Base-by-base conservation (phyloP, 2,329 filamentous ascomycete species). In the Colletotrichum acutatum region DNA sequence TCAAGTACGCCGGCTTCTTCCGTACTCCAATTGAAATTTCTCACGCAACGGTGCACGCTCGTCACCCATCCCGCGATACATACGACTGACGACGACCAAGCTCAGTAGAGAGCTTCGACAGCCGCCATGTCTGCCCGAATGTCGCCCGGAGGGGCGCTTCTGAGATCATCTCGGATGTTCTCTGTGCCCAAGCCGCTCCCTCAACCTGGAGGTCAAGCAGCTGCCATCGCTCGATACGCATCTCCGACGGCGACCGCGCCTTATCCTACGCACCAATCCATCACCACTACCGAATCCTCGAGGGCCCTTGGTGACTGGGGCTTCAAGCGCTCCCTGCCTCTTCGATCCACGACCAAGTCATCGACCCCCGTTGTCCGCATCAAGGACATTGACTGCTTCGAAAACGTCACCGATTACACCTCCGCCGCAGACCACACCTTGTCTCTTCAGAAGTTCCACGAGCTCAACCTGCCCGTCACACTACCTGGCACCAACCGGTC, bases 121-220 rank as follows among this genome's bases (percentile, higher is more conserved):
- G 57, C 68, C 68, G 64, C 65, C 42, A 76, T 76, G 75, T 66
- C 75, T 56, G 57, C 71, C 26, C 71, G 74, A 74, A 53, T 91
- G 78, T 91, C 90, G 76, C 90, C 91, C 70, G 91, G 91, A 80
- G 90, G 86, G 75, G 87, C 89, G 78, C 89, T 98, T 77, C 89
- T 98, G 79, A 92, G 96, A 82, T 90, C 92, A 73, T 98, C 96
- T 72, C 94, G 96, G 77, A 89, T 98, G 78, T 98, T 98, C 85
- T 93, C 95, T 28, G 87, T 98, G 68, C 95, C 96, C 16, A 88
- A 90, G 71, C 90, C 94, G 26, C 88, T 98, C 64, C 90, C 93
- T 22, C 84, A 88, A 54, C 91, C 94, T 12, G 81, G 84, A 14
- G 83, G 80, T 76, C 86, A 86, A 75, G 86, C 85, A 75, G 86